Percentiles rank a stretch among this genome's conserved stretches.
Conservation (phyloP, 768 basidiomycete genomes). For the Termitomyces sp. region DNA sequence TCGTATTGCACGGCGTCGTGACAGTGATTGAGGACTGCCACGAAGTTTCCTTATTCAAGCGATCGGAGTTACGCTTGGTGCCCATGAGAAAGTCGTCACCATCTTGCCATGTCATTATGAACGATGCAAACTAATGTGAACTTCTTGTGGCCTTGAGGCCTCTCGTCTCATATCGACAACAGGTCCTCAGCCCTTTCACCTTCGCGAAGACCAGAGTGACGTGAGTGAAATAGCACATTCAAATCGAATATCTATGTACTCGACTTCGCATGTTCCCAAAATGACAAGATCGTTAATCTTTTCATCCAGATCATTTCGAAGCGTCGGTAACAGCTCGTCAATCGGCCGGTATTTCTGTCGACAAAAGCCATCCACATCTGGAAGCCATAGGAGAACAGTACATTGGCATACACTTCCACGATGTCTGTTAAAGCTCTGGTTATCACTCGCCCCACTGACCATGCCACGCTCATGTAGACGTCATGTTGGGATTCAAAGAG, state of each 20-base stretch:
- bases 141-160: conserved; percentile 26
- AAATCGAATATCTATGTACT: conserved; percentile 18
- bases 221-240: background rate
- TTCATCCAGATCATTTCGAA: conserved; percentile 15
- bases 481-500: conserved; percentile 30
- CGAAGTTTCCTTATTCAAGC: conserved; percentile 13
- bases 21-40: conserved; percentile 28
- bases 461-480: conserved; percentile 31
- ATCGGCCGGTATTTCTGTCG: conserved; percentile 19
- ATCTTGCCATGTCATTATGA: conserved; percentile 25
- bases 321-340: conserved; percentile 20
- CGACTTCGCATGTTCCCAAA: conserved; percentile 40
- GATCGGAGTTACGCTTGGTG: background rate
- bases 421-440: conserved; percentile 11
- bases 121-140: conserved; percentile 38
- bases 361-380: conserved; percentile 24
- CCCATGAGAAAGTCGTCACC: background rate
- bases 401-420: conserved; percentile 25
- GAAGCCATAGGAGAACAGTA: conserved; percentile 19
- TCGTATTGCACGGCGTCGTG: conserved; percentile 29
- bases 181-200: conserved; percentile 20
- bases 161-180: conserved; percentile 29
- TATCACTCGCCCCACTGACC: conserved; percentile 25
- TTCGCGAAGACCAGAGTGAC: conserved; percentile 15
- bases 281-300: conserved; percentile 31